Evolutionary conservation across 257 asterid species (phyloP).

Genomic region (Jaltomata sinuosa): DNA sequence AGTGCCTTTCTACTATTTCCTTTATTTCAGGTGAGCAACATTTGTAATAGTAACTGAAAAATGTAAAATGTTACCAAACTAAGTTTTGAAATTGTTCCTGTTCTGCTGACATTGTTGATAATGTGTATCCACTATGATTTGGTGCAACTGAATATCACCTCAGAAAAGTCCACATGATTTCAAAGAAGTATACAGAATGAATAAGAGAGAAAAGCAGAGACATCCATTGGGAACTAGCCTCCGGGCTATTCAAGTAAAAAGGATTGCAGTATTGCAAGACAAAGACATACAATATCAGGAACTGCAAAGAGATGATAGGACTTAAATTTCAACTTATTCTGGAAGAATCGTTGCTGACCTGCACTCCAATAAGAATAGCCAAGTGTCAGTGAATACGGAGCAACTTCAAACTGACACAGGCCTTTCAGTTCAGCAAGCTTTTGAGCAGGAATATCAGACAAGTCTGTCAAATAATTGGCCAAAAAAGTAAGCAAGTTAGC

Average conservation of each 20-base stretch:
- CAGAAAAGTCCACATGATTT: neutral
- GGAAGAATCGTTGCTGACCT: slow-evolving; percentile 31
- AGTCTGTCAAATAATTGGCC: slow-evolving; percentile 34
- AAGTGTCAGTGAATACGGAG: slow-evolving; percentile 63
- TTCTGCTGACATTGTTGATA: neutral
- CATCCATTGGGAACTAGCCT: neutral
- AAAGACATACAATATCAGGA: neutral
- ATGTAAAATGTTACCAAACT: neutral
- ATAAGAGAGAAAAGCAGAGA: neutral
- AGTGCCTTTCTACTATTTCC: neutral
- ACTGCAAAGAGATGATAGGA: neutral
- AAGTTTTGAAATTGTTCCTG: neutral
- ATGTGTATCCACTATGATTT: neutral
- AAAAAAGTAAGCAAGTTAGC: neutral
- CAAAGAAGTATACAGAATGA: neutral
- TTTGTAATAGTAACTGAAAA: neutral
- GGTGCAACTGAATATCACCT: neutral
- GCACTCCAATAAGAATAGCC: slow-evolving; percentile 90
- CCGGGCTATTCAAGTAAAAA: neutral
- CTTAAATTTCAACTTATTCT: neutral
- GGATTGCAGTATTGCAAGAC: neutral
- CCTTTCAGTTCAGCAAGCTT: slow-evolving; percentile 64
- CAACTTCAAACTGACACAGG: slow-evolving; percentile 63
- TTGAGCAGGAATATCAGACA: slow-evolving; percentile 59
- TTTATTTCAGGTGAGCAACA: neutral